Evolutionary conservation across 2,329 filamentous ascomycete species (phyloP).

Genomic region (Fusarium floridanum): DNA sequence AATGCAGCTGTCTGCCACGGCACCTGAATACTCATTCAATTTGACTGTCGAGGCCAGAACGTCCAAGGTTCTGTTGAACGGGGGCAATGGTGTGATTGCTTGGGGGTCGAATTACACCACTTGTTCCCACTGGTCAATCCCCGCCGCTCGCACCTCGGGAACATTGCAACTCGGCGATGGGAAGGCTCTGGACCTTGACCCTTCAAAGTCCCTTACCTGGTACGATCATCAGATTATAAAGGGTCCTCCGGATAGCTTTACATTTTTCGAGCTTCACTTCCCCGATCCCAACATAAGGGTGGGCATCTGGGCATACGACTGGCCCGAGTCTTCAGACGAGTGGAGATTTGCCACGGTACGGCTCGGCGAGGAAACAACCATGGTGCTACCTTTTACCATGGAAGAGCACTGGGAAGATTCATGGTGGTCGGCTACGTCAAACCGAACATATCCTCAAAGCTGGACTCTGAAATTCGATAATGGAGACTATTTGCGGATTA

Average conservation of each 20-base stretch:
- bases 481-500: background rate
- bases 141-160: background rate
- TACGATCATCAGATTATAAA: background rate
- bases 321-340: background rate
- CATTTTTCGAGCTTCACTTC: background rate
- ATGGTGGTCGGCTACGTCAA: background rate
- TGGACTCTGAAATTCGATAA: background rate
- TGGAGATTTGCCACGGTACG: background rate
- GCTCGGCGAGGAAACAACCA: background rate
- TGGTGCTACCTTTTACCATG: background rate
- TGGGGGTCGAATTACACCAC: background rate
- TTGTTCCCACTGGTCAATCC: background rate
- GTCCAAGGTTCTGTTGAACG: background rate
- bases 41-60: background rate
- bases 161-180: background rate
- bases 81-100: background rate
- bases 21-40: background rate
- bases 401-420: background rate
- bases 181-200: background rate
- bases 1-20: background rate
- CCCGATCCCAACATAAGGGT: background rate
- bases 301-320: background rate
- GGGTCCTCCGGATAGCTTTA: background rate
- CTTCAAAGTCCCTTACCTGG: background rate
- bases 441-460: background rate